Base-by-base conservation (phyloP, 139 green algal species). In the Pleodorina starrii region DNA sequence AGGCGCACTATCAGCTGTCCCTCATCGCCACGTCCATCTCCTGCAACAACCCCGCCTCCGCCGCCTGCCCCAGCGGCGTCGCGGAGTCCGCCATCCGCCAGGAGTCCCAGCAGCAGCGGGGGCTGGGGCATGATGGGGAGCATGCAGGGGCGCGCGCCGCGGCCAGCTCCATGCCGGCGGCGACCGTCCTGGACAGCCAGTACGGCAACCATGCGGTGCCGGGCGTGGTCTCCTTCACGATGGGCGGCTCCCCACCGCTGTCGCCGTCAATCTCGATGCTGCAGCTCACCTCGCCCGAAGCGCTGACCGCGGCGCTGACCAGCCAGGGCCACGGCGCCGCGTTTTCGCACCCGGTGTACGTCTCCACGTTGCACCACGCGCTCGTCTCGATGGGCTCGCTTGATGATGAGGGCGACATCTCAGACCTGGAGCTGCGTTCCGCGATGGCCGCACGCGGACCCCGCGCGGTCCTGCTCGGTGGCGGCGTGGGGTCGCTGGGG, bases 11-110 rank as follows among this genome's bases (percentile, higher is more conserved):
- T 75, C 69, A 54, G 35, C 85, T 94, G 0, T 42, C n/a, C 0
- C 59, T 94, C 17, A 80, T 93, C 4, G 86, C 92, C 7, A 90
- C 89, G 1, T 92, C 89, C 19, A 40, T 72, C 48, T 63, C 72
- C 35, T 85, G 42, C 50, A 46, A 42, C 23, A 29, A 66, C 54
- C 3, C 54, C 7, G 9, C 7, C 3, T 66, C 54, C 54, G 9
- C 54, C 3, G 27, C 54, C 3, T 73, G 57, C 43, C 29, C 35
- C 7, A 42, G 21, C 48, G 32, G 12, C 40, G 32, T 12, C 21
- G 21, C 81, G 46, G n/a, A n/a, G n/a, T n/a, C 54, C 54, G 54
- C 7, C 6, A 12, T 32, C 54, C 2, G 25, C 21, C 54, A 66
- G 29, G 54, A 25, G 54, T 25, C 29, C 16, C 69, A 9, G 69